Evolutionary conservation across 2,329 filamentous ascomycete genomes (phyloP), one percentile per base, ranked within the genome.

Genomic region (Aspergillus brunneoviolaceus): DNA sequence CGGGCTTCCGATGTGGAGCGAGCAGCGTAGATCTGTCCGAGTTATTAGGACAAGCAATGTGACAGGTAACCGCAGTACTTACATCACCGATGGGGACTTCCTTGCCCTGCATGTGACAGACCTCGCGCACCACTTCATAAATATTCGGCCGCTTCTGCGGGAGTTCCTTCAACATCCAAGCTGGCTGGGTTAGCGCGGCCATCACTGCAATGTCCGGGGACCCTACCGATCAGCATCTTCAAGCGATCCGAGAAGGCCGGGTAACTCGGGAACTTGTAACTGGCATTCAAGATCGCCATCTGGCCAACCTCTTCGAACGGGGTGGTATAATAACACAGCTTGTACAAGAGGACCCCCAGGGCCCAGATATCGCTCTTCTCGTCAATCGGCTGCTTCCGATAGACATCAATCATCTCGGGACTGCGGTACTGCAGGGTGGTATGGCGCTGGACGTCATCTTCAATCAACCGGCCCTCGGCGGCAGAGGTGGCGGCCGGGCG

Each of bases 321-420:
- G 5, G 95, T 99, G 1, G 95, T 99, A 77, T 99, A 99, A 78
- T 98, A 99, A 81, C 95, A 99, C 63, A 99, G 83, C 81, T 99
- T 99, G 82, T 99, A 99, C 57, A 99, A 79, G 60, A 99, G 80
- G 48, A 99, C 95, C 5, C 95, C 95, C 62, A 99, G 79, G 1
- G 95, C 95, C 95, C 93, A 99, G 31, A 99, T 97, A 76, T 99
- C 95, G 52, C 93, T 96, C 80, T 99, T 99, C 79, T 99, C 95
- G 72, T 99, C 92, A 72, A 99, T 96, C 0, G 95, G 92, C 69
- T 93, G 91, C 76, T 96, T 96, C 64, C 93, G 85, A 78, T 97
- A 99, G 25, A 99, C 95, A 72, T 99, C 95, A 62, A 99, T 89
- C 95, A 99, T 99, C 78, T 99, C 95, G 5, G 95, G 95, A 74